These are phyloP conservation scores for Hippophae gyantsensis DNA, from an alignment of 306 rosid genomes.

Conservation along the genomic window DNA sequence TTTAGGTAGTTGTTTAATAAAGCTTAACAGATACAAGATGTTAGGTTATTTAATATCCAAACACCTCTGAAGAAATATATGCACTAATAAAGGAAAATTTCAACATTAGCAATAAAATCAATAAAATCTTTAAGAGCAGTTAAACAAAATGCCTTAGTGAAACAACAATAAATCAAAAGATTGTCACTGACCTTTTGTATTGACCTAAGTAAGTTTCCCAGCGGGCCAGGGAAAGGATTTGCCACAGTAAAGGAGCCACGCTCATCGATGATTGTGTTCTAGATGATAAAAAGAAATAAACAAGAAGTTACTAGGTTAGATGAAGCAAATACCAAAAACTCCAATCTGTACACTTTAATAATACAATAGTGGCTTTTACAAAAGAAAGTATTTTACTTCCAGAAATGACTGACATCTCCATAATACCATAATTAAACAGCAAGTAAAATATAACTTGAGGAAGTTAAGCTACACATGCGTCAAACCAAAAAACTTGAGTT, in stretches of 20 bases:
- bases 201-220: constrained; percentile 47
- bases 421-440: too few relatives aligned
- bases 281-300: constrained; percentile 15
- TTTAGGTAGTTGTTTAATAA: constrained; percentile 6
- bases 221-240: constrained; percentile 67
- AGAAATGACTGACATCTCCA: too few relatives aligned
- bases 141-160: background rate
- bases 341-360: too few relatives aligned
- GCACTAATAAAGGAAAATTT: background rate
- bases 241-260: constrained; percentile 86
- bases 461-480: too few relatives aligned
- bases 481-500: too few relatives aligned
- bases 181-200: constrained; percentile 44
- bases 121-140: too few relatives aligned
- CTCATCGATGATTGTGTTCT: constrained; percentile 83
- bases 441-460: too few relatives aligned
- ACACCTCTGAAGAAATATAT: background rate
- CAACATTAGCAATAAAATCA: too few relatives aligned
- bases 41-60: background rate
- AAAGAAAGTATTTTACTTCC: too few relatives aligned
- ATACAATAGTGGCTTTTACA: too few relatives aligned
- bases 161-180: constrained; percentile 1
- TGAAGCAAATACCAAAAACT: too few relatives aligned
- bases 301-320: background rate
- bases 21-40: background rate